Conservation (phyloP, 2,329 filamentous ascomycete genomes). For the Fusarium begoniae region DNA sequence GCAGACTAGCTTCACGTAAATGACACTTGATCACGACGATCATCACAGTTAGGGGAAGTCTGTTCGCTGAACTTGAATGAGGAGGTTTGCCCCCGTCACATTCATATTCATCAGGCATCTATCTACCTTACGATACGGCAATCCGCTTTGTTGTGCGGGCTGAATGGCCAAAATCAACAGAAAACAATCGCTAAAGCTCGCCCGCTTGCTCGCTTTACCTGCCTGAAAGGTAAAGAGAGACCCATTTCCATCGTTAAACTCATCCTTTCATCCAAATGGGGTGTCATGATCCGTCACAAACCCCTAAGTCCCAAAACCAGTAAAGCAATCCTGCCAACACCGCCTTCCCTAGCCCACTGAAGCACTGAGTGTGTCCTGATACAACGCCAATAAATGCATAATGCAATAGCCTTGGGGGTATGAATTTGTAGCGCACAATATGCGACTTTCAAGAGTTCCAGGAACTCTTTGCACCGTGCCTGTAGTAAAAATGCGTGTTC, state of each 20-base stretch:
- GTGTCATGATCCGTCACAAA: constrained; percentile 14
- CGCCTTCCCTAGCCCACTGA: constrained; percentile 31
- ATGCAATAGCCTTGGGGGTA: constrained; percentile 38
- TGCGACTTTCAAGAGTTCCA: constrained; percentile 24
- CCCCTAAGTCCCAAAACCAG: constrained; percentile 30
- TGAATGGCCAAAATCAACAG: constrained; percentile 8
- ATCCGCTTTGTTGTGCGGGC: constrained; percentile 10
- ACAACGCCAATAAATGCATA: constrained; percentile 46
- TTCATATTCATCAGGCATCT: constrained; percentile 24
- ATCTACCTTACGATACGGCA: constrained; percentile 2
- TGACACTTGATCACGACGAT: background rate
- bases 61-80: background rate
- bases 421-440: constrained; percentile 36
- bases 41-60: background rate
- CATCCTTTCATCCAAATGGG: constrained; percentile 29
- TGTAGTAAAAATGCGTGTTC: constrained; percentile 1
- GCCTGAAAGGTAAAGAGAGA: constrained; percentile 5
- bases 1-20: background rate
- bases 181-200: constrained; percentile 32
- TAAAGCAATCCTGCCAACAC: constrained; percentile 41
- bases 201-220: constrained; percentile 16
- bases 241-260: constrained; percentile 24
- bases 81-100: background rate
- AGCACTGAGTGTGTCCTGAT: constrained; percentile 38
- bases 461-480: constrained; percentile 8